These are phyloP conservation scores for Ustilago esculenta DNA, from an alignment of 1,284 basidiomycete genomes.

Conservation along the genomic window DNA sequence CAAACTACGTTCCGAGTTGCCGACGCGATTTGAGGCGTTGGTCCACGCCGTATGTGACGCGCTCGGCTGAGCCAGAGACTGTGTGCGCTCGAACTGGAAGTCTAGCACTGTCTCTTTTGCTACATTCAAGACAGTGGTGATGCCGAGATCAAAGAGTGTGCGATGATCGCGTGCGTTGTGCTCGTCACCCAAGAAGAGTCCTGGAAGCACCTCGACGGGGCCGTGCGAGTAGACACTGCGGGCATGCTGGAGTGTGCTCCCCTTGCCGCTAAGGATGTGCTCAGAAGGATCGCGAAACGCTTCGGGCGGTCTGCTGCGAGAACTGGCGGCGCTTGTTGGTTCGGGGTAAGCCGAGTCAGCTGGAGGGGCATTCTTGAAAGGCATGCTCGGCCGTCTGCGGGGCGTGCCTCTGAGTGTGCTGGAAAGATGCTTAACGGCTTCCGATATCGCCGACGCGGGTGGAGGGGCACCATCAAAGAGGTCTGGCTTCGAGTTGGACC, in stretches of 20 bases:
- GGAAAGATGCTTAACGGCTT: conserved; percentile 53
- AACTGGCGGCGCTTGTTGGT: conserved; percentile 30
- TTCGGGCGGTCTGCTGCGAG: conserved; percentile 45
- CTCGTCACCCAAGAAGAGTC: conserved; percentile 91
- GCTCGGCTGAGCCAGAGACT: conserved; percentile 1
- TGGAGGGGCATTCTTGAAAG: conserved; percentile 30
- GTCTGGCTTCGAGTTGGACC: conserved; percentile 21
- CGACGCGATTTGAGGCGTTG: conserved; percentile 2
- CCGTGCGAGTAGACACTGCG: conserved; percentile 76
- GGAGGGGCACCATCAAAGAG: conserved; percentile 3
- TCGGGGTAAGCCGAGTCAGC: conserved; percentile 12
- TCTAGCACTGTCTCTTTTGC: conserved; percentile 73
- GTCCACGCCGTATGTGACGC: conserved; percentile 17
- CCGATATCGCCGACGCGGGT: conserved; percentile 15
- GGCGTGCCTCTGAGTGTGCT: conserved; percentile 60
- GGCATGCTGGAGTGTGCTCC: conserved; percentile 61
- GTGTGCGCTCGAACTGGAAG: conserved; percentile 20
- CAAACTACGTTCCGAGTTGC: too few species aligned
- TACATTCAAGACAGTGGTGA: conserved; percentile 88
- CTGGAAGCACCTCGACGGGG: conserved; percentile 86
- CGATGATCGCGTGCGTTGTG: conserved; percentile 86
- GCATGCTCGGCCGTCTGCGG: conserved; percentile 57
- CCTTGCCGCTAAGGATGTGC: conserved; percentile 60
- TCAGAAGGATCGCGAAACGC: conserved; percentile 59
- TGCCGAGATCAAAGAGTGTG: conserved; percentile 76